Conservation (phyloP, 805 yeast species). For the Suhomyces kilbournensis region DNA sequence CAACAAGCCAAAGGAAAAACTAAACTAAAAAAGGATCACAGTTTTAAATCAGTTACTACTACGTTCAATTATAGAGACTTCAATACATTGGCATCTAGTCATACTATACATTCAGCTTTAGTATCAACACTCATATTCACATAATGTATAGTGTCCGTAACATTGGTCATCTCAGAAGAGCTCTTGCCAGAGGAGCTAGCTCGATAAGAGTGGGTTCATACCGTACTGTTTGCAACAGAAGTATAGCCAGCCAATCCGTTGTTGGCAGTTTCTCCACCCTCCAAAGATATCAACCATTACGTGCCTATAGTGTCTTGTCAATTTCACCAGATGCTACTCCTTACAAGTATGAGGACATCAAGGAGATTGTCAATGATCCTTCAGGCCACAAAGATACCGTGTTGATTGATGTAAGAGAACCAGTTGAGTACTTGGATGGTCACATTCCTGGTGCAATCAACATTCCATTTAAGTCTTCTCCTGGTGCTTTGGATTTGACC, state of each 20-base stretch:
- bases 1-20: conserved; percentile 3
- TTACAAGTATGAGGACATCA: conserved; percentile 53
- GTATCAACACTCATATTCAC: background rate
- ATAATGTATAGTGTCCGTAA: conserved; percentile 3
- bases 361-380: conserved; percentile 41
- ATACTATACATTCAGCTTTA: background rate
- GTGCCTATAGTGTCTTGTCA: conserved; percentile 35
- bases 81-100: background rate
- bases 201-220: conserved; percentile 2
- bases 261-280: background rate
- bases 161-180: background rate
- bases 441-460: conserved; percentile 83
- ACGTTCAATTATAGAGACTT: background rate
- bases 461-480: conserved; percentile 84
- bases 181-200: background rate
- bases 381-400: conserved; percentile 44
- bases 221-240: background rate
- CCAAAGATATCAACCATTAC: background rate
- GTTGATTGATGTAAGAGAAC: conserved; percentile 90
- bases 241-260: background rate
- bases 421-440: conserved; percentile 70
- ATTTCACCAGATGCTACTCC: conserved; percentile 42
- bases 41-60: background rate
- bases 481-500: conserved; percentile 83
- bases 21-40: background rate